Conservation (phyloP, 2,329 filamentous ascomycete species). For the Dothideomycetidae sp. region DNA sequence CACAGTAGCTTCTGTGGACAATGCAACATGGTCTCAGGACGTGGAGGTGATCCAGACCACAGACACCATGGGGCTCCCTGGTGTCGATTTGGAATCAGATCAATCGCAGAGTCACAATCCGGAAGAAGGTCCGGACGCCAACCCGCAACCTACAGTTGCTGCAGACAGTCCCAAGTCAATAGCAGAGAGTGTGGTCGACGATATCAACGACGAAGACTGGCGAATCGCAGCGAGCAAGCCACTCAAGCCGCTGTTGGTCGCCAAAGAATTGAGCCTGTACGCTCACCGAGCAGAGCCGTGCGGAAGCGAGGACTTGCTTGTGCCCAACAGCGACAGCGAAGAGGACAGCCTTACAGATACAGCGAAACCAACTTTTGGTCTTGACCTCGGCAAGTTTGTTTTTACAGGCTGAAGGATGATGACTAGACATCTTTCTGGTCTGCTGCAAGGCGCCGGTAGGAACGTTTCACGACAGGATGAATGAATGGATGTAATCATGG, state of each 20-base stretch:
- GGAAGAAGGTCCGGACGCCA: slow-evolving; percentile 2
- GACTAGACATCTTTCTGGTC: no score
- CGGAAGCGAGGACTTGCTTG: slow-evolving; percentile 34
- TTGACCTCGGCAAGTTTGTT: slow-evolving; percentile 28
- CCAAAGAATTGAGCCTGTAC: slow-evolving; percentile 1
- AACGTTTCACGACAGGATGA: no score
- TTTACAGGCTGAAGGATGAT: slow-evolving; percentile 19
- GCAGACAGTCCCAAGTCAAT: slow-evolving; percentile 1
- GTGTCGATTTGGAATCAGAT: neutral
- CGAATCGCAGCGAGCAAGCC: neutral
- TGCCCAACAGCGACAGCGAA: slow-evolving; percentile 31
- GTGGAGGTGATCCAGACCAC: slow-evolving; percentile 13
- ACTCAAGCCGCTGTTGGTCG: slow-evolving; percentile 6
- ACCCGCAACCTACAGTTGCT: slow-evolving; percentile 3
- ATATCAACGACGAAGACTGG: slow-evolving; percentile 7
- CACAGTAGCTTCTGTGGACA: slow-evolving; percentile 6
- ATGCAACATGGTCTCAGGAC: slow-evolving; percentile 9
- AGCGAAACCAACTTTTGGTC: slow-evolving; percentile 14
- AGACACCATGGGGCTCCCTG: slow-evolving; percentile 15
- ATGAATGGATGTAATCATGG: no score
- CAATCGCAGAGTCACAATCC: neutral
- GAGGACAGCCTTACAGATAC: slow-evolving; percentile 15
- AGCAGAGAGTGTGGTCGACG: neutral
- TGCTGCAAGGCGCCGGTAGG: no score
- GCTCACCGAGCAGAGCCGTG: slow-evolving; percentile 14